phyloP scores from a whole-genome alignment of 83 land plant species.

The Picea mariana region DNA sequence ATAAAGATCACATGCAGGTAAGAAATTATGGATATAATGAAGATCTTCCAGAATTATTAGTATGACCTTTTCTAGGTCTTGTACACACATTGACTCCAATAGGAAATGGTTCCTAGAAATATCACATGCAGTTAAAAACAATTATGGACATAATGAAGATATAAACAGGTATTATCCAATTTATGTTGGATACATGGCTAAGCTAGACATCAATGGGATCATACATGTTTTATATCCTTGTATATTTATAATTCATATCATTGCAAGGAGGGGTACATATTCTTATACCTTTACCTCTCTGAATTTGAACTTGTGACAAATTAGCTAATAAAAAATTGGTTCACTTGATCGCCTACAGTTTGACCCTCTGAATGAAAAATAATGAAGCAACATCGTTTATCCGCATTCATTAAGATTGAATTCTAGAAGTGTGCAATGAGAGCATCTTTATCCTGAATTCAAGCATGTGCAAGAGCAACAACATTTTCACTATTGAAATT shows the following conservation, averaged over 20 bases:
- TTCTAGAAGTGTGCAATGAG: slow-evolving; percentile 50
- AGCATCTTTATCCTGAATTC: slow-evolving; percentile 43
- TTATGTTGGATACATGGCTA: too few species aligned
- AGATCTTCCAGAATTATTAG: too few species aligned
- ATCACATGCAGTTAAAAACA: neutral
- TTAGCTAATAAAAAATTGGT: neutral
- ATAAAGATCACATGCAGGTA: slow-evolving; percentile 5
- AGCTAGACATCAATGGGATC: too few species aligned
- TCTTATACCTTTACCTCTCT: too few species aligned
- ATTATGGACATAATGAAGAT: too few species aligned
- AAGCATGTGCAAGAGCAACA: slow-evolving; percentile 26
- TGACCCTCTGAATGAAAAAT: slow-evolving; percentile 48
- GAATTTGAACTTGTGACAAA: too few species aligned
- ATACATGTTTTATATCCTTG: too few species aligned
- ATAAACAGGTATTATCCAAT: too few species aligned
- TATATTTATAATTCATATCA: too few species aligned
- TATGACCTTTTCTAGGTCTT: slow-evolving; percentile 13
- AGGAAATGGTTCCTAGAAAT: slow-evolving; percentile 78
- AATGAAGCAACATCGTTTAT: slow-evolving; percentile 49
- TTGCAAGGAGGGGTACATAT: too few species aligned
- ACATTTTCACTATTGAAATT: too few species aligned
- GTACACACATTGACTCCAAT: slow-evolving; percentile 66
- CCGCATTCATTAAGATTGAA: slow-evolving; percentile 47
- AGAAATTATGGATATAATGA: neutral
- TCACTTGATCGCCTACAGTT: slow-evolving; percentile 37